phyloP scores from a whole-genome alignment of 2,329 filamentous ascomycete species.

The Colletotrichum siamense region DNA sequence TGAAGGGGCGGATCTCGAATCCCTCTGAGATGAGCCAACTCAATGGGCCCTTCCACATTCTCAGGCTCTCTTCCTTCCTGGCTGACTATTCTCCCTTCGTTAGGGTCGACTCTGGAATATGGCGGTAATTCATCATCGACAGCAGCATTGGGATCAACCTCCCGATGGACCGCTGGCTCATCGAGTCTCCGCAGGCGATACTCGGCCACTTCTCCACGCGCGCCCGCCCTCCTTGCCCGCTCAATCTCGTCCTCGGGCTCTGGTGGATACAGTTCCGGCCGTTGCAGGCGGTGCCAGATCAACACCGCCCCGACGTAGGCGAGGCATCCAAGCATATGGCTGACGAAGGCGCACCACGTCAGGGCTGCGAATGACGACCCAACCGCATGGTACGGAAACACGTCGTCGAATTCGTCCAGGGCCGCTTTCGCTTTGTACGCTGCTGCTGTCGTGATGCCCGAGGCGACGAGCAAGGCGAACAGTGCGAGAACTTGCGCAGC shows the following conservation, averaged over 20 bases:
- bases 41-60: neutral
- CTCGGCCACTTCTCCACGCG: neutral
- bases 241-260: neutral
- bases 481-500: neutral
- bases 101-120: constrained; percentile 11
- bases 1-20: neutral
- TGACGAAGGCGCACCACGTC: constrained; percentile 1
- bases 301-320: neutral
- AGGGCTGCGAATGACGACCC: neutral
- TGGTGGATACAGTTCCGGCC: neutral
- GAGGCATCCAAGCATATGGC: neutral
- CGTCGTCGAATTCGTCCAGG: neutral
- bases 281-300: neutral
- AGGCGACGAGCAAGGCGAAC: neutral
- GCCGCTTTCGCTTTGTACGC: neutral
- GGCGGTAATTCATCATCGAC: constrained; percentile 3
- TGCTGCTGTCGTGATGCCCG: neutral
- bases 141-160: neutral
- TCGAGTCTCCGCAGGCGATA: neutral
- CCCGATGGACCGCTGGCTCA: neutral
- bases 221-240: neutral
- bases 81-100: neutral
- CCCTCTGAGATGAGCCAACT: neutral
- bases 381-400: neutral
- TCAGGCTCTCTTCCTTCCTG: neutral